Conservation (phyloP, 2,329 filamentous ascomycete species). For the Cladosporium colombiae region DNA sequence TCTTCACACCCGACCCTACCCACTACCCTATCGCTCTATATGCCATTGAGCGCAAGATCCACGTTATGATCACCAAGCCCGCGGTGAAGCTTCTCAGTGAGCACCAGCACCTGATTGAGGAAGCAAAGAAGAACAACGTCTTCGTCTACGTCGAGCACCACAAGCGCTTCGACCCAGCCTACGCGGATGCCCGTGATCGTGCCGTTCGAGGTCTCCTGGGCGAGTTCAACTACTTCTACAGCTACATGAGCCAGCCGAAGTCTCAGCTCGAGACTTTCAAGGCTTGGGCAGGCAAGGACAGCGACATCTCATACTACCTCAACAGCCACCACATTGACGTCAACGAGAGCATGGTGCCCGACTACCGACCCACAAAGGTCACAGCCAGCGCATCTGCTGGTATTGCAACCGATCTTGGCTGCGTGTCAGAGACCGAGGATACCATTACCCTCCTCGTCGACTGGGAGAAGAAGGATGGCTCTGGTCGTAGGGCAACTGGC, state of each 20-base stretch:
- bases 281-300: constrained; percentile 88
- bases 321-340: constrained; percentile 95
- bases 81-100: constrained; percentile 82
- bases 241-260: constrained; percentile 93
- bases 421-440: constrained; percentile 79
- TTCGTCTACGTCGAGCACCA: constrained; percentile 95
- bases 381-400: constrained; percentile 77
- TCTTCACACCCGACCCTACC: constrained; percentile 92
- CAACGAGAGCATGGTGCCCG: constrained; percentile 86
- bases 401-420: constrained; percentile 76
- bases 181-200: constrained; percentile 80
- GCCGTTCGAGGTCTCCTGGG: constrained; percentile 67
- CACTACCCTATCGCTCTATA: constrained; percentile 92
- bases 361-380: constrained; percentile 76
- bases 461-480: constrained; percentile 74
- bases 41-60: constrained; percentile 82
- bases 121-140: constrained; percentile 71
- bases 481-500: constrained; percentile 72
- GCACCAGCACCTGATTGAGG: constrained; percentile 74
- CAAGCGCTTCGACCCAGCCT: constrained; percentile 93
- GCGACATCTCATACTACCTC: constrained; percentile 93
- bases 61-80: constrained; percentile 92
- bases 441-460: constrained; percentile 89
- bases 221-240: constrained; percentile 98
- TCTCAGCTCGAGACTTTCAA: constrained; percentile 92